A percentile compares a stretch with the other conserved stretches of the same genome.
Conservation (phyloP, 768 basidiomycete species). For the Phlegmacium glaucopus region DNA sequence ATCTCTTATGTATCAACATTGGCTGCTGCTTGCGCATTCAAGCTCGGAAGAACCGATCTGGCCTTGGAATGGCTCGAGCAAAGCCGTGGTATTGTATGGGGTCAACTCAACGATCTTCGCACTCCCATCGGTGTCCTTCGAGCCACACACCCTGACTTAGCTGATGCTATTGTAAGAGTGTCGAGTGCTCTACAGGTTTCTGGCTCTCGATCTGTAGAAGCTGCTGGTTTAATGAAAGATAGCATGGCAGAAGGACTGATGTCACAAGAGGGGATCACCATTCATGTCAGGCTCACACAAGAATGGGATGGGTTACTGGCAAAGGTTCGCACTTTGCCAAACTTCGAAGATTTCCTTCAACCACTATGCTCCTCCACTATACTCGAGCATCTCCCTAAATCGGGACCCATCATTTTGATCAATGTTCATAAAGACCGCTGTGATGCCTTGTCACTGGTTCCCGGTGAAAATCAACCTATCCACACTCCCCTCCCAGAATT, state of each 20-base stretch:
- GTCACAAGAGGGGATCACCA: constrained; percentile 12
- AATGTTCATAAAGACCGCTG: constrained; percentile 15
- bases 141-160: constrained; percentile 6
- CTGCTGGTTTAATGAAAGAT: neutral
- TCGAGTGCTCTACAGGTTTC: constrained; percentile 10
- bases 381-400: constrained; percentile 5
- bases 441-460: constrained; percentile 16
- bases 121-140: constrained; percentile 19
- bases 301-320: constrained; percentile 15
- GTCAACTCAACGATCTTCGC: constrained; percentile 20
- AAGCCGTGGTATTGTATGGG: constrained; percentile 26
- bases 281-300: constrained; percentile 13
- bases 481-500: constrained; percentile 10
- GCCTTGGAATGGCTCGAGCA: constrained; percentile 34
- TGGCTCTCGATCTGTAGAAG: neutral
- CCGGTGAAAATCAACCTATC: constrained; percentile 1
- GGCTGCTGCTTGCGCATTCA: neutral
- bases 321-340: constrained; percentile 9
- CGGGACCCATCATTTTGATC: constrained; percentile 17
- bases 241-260: constrained; percentile 2
- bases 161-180: constrained; percentile 8
- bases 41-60: neutral
- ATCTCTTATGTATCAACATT: neutral
- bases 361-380: constrained; percentile 8
- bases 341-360: constrained; percentile 19